Base-by-base conservation (phyloP, 1,284 basidiomycete genomes). In the Austropuccinia psidii region DNA sequence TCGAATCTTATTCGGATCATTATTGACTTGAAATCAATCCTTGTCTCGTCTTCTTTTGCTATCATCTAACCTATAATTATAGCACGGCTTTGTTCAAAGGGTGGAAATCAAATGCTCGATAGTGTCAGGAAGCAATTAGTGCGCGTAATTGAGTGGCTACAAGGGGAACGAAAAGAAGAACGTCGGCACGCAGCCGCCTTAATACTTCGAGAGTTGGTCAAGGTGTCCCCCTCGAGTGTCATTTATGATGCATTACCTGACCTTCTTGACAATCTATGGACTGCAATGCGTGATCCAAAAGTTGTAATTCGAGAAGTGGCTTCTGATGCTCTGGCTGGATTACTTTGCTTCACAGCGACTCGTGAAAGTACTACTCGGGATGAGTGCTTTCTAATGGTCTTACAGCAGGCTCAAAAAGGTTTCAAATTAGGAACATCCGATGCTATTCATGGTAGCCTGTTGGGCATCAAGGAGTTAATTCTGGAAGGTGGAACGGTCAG, bases 381-480 rank as follows among this genome's bases (percentile, higher is more conserved):
- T 47, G 83, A 83, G 74, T 84, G 87, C 77, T 85, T 94, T 75
- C 82, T 84, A 75, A 89, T 89, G 82, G 89, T 96, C 27, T 86
- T 95, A 73, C 87, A 90, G 76, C 94, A 98, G 78, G 93, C 93
- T 4, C 90, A 93, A 79, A 84, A 85, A 73, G 95, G 94, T 0
- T 83, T 98, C 69, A 90, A 90, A 80, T 88, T 88, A 80, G 84
- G 86, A 3, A 87, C 88, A 21, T 79, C 81, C 79, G 95, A 90
- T 82, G 86, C 91, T 31, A 91, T 98, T 52, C 93, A 98, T 77
- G 96, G 95, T 1, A 94, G 91, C 21, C 80, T 99, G 43, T 84
- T 98, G 68, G 95, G 93, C 13, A 93, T 94, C 80, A 88, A 93
- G 66, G 91, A 96, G 79, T 85, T 99, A 39, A 83, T 98, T 15